Evolutionary conservation across 2,329 filamentous ascomycete species (phyloP), one percentile per base, ranked within the genome.

Genomic region (Fusarium cyanostomum): DNA sequence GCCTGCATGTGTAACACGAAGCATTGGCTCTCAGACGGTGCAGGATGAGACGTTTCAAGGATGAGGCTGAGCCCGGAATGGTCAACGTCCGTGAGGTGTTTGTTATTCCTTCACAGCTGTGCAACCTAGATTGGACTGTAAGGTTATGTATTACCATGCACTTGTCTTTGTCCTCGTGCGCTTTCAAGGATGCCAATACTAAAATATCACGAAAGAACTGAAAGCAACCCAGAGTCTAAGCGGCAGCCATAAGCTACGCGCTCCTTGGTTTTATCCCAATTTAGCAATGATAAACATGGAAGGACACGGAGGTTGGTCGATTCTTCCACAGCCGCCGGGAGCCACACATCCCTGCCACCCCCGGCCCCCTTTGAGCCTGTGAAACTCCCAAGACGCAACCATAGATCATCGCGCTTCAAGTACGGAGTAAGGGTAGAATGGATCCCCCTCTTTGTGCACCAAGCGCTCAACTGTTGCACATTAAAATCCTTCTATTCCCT

Each of bases 381-480:
- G 67, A 68, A 68, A 67, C 67, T 56, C 52, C 33, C 56, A 33
- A 60, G 56, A 7, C 46, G 59, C 58, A 69, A 66, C 56, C 49
- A 57, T 64, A 66, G 66, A 68, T 66, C 39, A 58, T 63, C 56
- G 57, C 57, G 52, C 41, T 48, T 45, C 27, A 31, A 16, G 45
- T 27, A 38, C 37, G 41, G 42, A 41, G 34, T 49, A 44, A 33
- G 37, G 31, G 38, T 49, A 52, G 35, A 52, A 28, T 52, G 37
- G 18, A 13, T 53, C 50, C 60, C 60, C 39, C 44, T 62, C 44
- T 60, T 56, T 57, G 56, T 59, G 42, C 44, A 51, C 30, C 41
- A 50, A 59, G 57, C 53, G 54, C 44, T 48, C 55, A 48, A 33
- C 13, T 30, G 24, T n/a, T 26, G n/a, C n/a, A 28, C 24, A 42